Evolutionary conservation across 805 yeast genomes (phyloP).

Genomic region (Komagataella kurtzmanii): DNA sequence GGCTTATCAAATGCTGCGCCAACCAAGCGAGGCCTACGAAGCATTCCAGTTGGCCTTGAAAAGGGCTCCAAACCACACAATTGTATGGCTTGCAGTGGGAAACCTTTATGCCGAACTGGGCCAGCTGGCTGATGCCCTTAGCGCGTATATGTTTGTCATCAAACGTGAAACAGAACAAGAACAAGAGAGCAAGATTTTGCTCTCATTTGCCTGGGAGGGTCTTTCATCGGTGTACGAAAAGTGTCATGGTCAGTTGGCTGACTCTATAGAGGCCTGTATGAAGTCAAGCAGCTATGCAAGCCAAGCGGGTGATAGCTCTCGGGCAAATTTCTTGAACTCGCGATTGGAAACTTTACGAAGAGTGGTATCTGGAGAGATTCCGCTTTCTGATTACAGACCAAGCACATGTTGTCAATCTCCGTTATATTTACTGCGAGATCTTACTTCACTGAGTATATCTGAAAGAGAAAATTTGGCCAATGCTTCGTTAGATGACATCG

Average conservation of each 20-base stretch:
- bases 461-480: not conserved
- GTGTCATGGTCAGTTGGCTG: constrained; percentile 44
- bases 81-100: constrained; percentile 59
- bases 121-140: constrained; percentile 52
- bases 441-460: not conserved
- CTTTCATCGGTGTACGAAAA: constrained; percentile 48
- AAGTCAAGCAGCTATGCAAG: constrained; percentile 38
- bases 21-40: constrained; percentile 39
- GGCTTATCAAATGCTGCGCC: constrained; percentile 31
- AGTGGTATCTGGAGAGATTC: not conserved
- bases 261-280: constrained; percentile 46
- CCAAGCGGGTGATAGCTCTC: constrained; percentile 24
- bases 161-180: constrained; percentile 34
- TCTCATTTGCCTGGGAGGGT: constrained; percentile 57
- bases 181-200: constrained; percentile 20
- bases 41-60: constrained; percentile 39
- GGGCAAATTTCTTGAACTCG: not conserved
- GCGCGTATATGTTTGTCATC: constrained; percentile 56
- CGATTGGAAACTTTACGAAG: not conserved
- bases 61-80: constrained; percentile 37
- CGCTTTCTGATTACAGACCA: not conserved
- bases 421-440: not conserved
- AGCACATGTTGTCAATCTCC: not conserved
- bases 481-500: not conserved
- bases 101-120: constrained; percentile 41